Evolutionary conservation across 306 rosid species (phyloP).

Genomic region (Canavalia ensiformis): DNA sequence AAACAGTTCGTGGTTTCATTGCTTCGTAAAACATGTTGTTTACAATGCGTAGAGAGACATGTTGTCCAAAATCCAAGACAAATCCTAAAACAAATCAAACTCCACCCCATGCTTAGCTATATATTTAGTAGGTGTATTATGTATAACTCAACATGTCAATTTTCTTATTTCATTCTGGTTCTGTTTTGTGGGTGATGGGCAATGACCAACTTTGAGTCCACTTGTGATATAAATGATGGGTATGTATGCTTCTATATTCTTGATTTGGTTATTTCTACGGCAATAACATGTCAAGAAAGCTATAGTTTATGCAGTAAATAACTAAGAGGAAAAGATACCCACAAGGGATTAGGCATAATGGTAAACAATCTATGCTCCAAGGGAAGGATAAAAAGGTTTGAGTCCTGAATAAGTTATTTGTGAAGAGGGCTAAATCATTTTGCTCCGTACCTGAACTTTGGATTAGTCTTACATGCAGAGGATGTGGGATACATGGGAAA

Average conservation of each 20-base stretch:
- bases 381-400: conserved; percentile 10
- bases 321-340: conserved; percentile 1
- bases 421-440: neutral
- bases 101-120: conserved; percentile 6
- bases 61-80: neutral
- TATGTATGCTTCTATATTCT: conserved; percentile 12
- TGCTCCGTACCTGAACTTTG: neutral
- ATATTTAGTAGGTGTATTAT: neutral
- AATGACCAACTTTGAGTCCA: neutral
- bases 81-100: conserved; percentile 6
- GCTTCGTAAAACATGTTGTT: neutral
- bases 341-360: neutral
- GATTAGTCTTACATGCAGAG: conserved; percentile 1
- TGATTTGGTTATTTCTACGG: neutral
- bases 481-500: neutral
- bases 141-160: neutral
- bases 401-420: neutral
- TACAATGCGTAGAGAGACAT: neutral
- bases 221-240: conserved; percentile 16
- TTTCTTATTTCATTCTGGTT: conserved; percentile 19
- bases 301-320: neutral
- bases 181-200: neutral
- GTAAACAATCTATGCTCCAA: neutral
- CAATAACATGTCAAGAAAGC: neutral
- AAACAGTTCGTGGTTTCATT: neutral